A percentile compares a stretch with the other conserved stretches of the same genome.
Conservation (phyloP, 768 basidiomycete species). For the Hericium erinaceus region DNA sequence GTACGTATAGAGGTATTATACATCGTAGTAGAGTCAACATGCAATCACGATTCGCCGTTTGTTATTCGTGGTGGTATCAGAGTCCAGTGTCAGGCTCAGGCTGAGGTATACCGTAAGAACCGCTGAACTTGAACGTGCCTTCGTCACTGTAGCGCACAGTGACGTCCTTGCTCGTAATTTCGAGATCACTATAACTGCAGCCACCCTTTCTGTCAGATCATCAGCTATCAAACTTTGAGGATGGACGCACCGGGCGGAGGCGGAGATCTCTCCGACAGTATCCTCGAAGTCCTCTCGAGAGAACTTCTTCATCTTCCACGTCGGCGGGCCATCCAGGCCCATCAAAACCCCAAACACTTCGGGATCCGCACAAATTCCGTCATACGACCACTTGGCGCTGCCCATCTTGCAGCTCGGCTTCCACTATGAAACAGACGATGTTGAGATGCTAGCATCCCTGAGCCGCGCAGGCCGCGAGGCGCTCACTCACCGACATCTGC, state of each 20-base stretch:
- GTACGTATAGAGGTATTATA: not conserved
- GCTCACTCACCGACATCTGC: constrained; percentile 33
- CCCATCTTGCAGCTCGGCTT: constrained; percentile 39
- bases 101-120: constrained; percentile 31
- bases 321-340: constrained; percentile 34
- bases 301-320: constrained; percentile 42
- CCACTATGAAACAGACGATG: constrained; percentile 29
- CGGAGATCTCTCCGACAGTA: constrained; percentile 20
- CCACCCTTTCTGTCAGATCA: constrained; percentile 30
- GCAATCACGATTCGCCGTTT: not conserved
- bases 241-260: not conserved
- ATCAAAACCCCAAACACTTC: constrained; percentile 38
- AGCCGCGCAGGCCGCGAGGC: not conserved
- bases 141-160: constrained; percentile 37
- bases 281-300: constrained; percentile 25
- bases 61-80: too few relatives aligned
- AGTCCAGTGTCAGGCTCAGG: not conserved
- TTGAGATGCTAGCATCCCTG: not conserved
- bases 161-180: constrained; percentile 31
- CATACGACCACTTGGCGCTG: constrained; percentile 39
- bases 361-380: constrained; percentile 40
- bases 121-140: constrained; percentile 51
- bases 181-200: constrained; percentile 30
- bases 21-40: not conserved
- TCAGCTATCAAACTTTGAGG: not conserved